phyloP scores from a whole-genome alignment of 352 stramenopile species.

The Phytophthora chlamydospora region DNA sequence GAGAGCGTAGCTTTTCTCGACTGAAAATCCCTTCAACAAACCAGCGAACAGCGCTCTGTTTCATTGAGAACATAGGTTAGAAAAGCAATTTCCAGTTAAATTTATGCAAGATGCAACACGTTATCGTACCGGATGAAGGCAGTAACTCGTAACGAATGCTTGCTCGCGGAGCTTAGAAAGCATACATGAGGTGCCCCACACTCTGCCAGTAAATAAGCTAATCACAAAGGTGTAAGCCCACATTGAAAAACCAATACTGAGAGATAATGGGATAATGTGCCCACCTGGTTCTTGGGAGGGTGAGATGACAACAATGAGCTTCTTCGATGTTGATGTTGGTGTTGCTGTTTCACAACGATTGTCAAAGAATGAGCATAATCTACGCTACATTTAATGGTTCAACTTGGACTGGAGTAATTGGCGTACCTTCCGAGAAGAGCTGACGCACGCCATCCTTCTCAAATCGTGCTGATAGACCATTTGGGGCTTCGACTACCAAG shows the following conservation, averaged over 20 bases:
- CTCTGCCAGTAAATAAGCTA: conserved; percentile 57
- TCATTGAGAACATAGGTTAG: conserved; percentile 17
- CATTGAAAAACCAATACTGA: no score
- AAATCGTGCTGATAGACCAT: conserved; percentile 39
- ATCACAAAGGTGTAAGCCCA: background rate
- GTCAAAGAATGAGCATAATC: conserved; percentile 11
- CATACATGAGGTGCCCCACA: conserved; percentile 58
- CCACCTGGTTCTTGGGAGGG: conserved; percentile 38
- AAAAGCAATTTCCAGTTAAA: background rate
- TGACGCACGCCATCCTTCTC: conserved; percentile 37
- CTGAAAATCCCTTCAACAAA: conserved; percentile 45
- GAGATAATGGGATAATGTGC: background rate
- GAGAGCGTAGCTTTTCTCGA: conserved; percentile 46
- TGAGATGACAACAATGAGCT: conserved; percentile 48
- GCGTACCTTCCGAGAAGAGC: conserved; percentile 35
- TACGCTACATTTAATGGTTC: background rate
- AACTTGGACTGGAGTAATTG: no score
- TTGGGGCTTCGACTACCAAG: conserved; percentile 40
- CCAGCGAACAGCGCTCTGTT: conserved; percentile 56
- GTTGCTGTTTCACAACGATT: conserved; percentile 17
- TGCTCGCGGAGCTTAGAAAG: conserved; percentile 56
- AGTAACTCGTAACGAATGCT: conserved; percentile 41
- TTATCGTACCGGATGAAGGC: conserved; percentile 56
- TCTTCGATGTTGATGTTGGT: conserved; percentile 12
- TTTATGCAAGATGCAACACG: background rate